Evolutionary conservation across 2,329 filamentous ascomycete species (phyloP), one percentile per base, ranked within the genome.

Genomic region (Cladosporium sp.): DNA sequence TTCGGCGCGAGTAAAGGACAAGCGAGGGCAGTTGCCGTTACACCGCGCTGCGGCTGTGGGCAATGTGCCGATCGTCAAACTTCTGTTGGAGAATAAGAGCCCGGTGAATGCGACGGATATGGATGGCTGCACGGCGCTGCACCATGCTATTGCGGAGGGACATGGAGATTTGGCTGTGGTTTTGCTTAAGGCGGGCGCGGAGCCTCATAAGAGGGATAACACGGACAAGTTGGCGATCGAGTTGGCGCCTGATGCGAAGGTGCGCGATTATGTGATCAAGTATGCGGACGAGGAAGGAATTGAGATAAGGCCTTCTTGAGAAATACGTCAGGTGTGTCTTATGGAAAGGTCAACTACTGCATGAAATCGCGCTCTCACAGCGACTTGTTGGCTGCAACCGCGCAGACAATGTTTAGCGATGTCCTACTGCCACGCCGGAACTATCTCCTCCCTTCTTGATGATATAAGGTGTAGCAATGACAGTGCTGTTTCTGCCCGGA

Each of bases 41-140:
- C 96, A 99, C 78, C 88, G 95, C 21, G 95, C 95, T 3, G 94
- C 95, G 0, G 94, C 95, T 2, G 87, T 93, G 3, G 96, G 96
- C 7, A 94, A 90, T 4, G 86, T 90, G n/a, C 93, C 94, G 5
- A 92, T 99, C 81, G 84, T 96, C 57, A 90, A 88, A 71, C 80
- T 96, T 43, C 81, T 99, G 16, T 80, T 97, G 18, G 87, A 91
- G 72, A 86, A 91, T 70, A 85, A 84, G 68, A 96, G 92, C 69
- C 93, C 94, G 0, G 75, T 98, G 26, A 92, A 97, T 77, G 89
- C 92, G 2, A 89, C 90, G 2, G 95, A 99, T 79, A 82, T 83
- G 39, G 88, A 92, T 70, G 94, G 94, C 0, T 88, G 91, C 76
- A 98, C 95, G 26, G 90, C 95, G 3, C 82, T 99, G 72, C 95